Evolutionary conservation across 176 grass and related monocot species (phyloP).

Genomic region (Areca catechu): DNA sequence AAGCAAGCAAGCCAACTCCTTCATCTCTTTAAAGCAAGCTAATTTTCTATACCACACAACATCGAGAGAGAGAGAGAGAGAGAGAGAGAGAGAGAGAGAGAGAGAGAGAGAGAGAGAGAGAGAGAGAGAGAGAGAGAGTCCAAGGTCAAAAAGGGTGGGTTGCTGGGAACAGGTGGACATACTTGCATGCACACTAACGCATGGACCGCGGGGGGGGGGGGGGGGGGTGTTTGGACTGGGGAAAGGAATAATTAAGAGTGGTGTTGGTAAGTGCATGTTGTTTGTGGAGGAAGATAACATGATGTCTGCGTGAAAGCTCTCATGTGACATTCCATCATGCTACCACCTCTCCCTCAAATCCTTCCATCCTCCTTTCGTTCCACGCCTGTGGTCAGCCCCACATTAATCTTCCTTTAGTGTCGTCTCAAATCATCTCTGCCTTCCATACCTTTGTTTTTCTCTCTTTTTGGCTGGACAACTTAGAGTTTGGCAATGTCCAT

Average conservation of each 20-base stretch:
- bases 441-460: conserved; percentile 1
- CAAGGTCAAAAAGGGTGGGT: conserved; percentile 38
- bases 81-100: conserved; percentile 25
- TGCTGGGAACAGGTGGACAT: conserved; percentile 67
- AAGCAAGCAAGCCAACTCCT: conserved; percentile 22
- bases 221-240: not conserved
- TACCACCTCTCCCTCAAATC: conserved; percentile 29
- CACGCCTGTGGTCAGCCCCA: conserved; percentile 26
- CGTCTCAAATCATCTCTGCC: conserved; percentile 5
- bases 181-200: conserved; percentile 37
- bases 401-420: not conserved
- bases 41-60: not conserved
- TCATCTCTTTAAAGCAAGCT: conserved; percentile 15
- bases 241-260: conserved; percentile 13
- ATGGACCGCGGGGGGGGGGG: conserved; percentile 10
- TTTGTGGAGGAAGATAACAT: conserved; percentile 99
- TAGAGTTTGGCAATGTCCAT: conserved; percentile 22
- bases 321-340: conserved; percentile 92
- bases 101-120: conserved; percentile 23
- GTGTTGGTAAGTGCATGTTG: conserved; percentile 25
- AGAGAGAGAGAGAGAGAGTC: conserved; percentile 16
- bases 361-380: conserved; percentile 9
- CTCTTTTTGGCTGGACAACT: not conserved
- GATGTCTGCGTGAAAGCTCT: conserved; percentile 90
- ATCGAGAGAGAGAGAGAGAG: conserved; percentile 13